Percentiles rank a stretch among this genome's conserved stretches.
These are phyloP conservation scores for Apiospora saccharicola DNA, from an alignment of 2,329 filamentous ascomycete species.

Conservation along the genomic window DNA sequence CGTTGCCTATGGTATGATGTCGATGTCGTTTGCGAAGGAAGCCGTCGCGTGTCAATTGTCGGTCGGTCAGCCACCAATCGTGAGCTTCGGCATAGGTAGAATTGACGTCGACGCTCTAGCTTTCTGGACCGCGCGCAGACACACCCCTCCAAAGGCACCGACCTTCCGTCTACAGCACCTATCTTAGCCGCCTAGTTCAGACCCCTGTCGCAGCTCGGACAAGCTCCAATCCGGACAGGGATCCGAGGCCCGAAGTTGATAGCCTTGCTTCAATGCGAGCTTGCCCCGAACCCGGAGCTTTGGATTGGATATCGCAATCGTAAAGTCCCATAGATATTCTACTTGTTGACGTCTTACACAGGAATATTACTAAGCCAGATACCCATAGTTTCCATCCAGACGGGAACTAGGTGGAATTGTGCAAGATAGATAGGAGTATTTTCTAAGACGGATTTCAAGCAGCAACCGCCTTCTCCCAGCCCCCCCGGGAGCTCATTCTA, in stretches of 20 bases:
- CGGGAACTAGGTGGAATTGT: background rate
- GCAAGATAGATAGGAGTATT: background rate
- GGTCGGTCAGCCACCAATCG: slow-evolving; percentile 19
- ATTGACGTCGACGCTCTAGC: slow-evolving; percentile 15
- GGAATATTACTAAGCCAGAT: background rate
- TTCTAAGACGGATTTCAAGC: background rate
- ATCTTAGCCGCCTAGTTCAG: background rate
- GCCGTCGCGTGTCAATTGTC: background rate
- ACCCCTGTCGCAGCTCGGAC: slow-evolving; percentile 2
- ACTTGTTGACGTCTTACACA: background rate
- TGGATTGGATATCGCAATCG: background rate
- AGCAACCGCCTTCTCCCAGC: background rate
- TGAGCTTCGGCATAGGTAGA: slow-evolving; percentile 3
- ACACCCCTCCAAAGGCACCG: slow-evolving; percentile 1
- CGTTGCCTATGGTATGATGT: background rate
- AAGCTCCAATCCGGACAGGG: slow-evolving; percentile 1
- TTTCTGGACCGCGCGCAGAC: background rate
- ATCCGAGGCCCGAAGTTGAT: background rate
- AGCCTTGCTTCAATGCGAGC: slow-evolving; percentile 8
- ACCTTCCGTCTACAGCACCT: background rate
- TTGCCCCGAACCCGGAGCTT: slow-evolving; percentile 3
- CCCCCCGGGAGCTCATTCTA: background rate
- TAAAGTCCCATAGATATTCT: background rate
- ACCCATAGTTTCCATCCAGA: background rate
- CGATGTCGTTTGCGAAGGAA: background rate